Base-by-base conservation (phyloP, 2,329 filamentous ascomycete species). In the Verticillium dahliae region DNA sequence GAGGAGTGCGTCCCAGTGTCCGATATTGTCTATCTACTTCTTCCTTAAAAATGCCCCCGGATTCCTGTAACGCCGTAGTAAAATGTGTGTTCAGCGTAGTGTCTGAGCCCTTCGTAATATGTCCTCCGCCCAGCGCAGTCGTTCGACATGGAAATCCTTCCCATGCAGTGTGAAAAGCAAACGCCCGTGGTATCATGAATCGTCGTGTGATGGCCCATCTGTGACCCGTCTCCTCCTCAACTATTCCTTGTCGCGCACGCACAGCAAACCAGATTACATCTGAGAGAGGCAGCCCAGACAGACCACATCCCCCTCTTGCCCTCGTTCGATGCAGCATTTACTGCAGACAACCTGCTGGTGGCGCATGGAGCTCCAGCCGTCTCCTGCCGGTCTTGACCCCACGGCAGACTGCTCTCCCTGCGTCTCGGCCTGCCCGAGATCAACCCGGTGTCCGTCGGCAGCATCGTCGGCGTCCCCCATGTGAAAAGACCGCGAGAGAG, bases 311-410 rank as follows among this genome's bases (percentile, higher is more conserved):
- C 88, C 88, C 60, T 89, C 82, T 22, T 75, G 68, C 0, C 87
- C 87, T 31, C 78, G 80, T 70, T 91, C 88, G 3, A 90, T 81
- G 69, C 87, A 90, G 73, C 88, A 91, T 18, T 81, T 79, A 69
- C 87, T 89, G 70, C 88, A 91, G 2, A 90, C 77, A 66, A 84
- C 80, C 38, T 78, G 74, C 9, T 77, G 75, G 65, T 86, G 84
- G 7, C 79, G 79, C 35, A 69, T 70, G 0, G 71, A 73, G 0
- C 71, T 68, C 75, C 78, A 80, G n/a, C 74, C 74, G 59, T 69
- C 56, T 14, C 60, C 56, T 58, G 18, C 59, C 54, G 27, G 38
- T 13, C 13, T 50, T 18, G 6, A 22, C 11, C 22, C 18, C 22
- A 18, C 45, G 9, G 45, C 45, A 10, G 18, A 5, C 45, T 6